phyloP scores from a whole-genome alignment of 2,329 filamentous ascomycete species.

The Parasarocladium wereldwijsianum region DNA sequence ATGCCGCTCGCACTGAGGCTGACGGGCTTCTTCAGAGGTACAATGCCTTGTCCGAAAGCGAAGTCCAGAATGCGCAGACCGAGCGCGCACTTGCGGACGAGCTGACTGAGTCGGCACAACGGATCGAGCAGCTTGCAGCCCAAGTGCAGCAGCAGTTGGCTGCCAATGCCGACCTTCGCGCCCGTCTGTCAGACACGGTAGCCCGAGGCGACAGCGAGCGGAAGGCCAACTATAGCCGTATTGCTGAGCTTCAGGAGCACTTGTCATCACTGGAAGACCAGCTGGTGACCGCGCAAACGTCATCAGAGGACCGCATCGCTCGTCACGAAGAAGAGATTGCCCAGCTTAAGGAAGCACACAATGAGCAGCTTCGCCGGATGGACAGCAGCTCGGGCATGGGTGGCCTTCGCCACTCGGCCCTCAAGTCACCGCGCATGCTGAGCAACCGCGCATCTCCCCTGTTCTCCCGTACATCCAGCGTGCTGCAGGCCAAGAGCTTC shows the following conservation, averaged over 20 bases:
- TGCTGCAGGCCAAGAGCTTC: slow-evolving; percentile 48
- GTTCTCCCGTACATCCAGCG: slow-evolving; percentile 23
- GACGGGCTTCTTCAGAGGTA: slow-evolving; percentile 46
- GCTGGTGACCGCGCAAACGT: slow-evolving; percentile 67
- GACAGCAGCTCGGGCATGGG: slow-evolving; percentile 28
- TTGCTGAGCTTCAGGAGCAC: slow-evolving; percentile 68
- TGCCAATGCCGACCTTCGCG: slow-evolving; percentile 61
- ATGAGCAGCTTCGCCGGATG: slow-evolving; percentile 60
- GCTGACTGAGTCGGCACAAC: slow-evolving; percentile 56
- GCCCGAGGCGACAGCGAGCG: slow-evolving; percentile 74
- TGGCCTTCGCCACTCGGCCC: slow-evolving; percentile 17
- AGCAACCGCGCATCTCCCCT: slow-evolving; percentile 20
- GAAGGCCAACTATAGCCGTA: slow-evolving; percentile 62
- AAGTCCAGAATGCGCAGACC: slow-evolving; percentile 39
- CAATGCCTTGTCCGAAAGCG: slow-evolving; percentile 38
- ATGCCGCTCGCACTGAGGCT: slow-evolving; percentile 54
- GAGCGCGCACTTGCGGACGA: slow-evolving; percentile 54
- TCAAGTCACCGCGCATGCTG: slow-evolving; percentile 16
- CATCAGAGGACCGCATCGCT: slow-evolving; percentile 69
- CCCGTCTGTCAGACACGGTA: slow-evolving; percentile 66
- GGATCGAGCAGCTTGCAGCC: slow-evolving; percentile 64
- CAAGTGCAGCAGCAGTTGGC: slow-evolving; percentile 70
- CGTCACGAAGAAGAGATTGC: slow-evolving; percentile 78
- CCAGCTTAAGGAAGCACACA: slow-evolving; percentile 62
- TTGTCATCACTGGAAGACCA: slow-evolving; percentile 75